Conservation (phyloP, 805 yeast genomes). For the Pichia cephalocereana region DNA sequence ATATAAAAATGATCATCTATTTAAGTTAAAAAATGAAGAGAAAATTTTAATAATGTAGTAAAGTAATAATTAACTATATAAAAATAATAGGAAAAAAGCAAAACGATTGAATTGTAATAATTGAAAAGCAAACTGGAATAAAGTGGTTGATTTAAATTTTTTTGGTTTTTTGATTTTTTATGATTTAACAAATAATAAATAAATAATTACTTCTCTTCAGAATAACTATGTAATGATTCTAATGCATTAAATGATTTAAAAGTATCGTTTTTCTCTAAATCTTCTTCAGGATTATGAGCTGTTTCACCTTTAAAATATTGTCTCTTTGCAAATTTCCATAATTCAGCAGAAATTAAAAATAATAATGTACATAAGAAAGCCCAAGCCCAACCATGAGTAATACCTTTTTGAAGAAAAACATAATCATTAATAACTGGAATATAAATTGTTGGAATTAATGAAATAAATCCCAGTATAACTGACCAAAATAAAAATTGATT, state of each 20-base stretch:
- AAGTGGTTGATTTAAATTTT: too few species aligned
- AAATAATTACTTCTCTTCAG: not conserved
- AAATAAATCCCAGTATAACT: slow-evolving; percentile 54
- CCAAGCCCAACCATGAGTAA: slow-evolving; percentile 76
- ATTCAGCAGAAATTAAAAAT: slow-evolving; percentile 54
- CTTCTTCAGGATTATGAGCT: slow-evolving; percentile 53
- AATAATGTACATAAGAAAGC: slow-evolving; percentile 49
- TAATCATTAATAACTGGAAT: slow-evolving; percentile 78
- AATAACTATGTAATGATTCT: not conserved
- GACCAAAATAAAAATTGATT: slow-evolving; percentile 82
- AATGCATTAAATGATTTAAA: slow-evolving; percentile 1
- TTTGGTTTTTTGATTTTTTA: too few species aligned
- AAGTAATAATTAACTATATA: too few species aligned
- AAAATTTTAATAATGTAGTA: not conserved
- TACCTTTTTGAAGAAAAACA: slow-evolving; percentile 66
- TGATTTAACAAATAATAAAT: not conserved
- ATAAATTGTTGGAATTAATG: slow-evolving; percentile 75
- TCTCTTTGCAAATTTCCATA: slow-evolving; percentile 62
- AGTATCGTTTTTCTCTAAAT: slow-evolving; percentile 38
- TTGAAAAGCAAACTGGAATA: too few species aligned
- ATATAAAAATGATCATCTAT: too few species aligned
- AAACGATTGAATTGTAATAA: too few species aligned
- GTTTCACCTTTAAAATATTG: slow-evolving; percentile 31
- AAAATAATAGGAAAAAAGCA: too few species aligned
- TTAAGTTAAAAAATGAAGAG: too few species aligned